These are phyloP conservation scores for Microthlaspi erraticum DNA, from an alignment of 345 rosid species.

Conservation along the genomic window DNA sequence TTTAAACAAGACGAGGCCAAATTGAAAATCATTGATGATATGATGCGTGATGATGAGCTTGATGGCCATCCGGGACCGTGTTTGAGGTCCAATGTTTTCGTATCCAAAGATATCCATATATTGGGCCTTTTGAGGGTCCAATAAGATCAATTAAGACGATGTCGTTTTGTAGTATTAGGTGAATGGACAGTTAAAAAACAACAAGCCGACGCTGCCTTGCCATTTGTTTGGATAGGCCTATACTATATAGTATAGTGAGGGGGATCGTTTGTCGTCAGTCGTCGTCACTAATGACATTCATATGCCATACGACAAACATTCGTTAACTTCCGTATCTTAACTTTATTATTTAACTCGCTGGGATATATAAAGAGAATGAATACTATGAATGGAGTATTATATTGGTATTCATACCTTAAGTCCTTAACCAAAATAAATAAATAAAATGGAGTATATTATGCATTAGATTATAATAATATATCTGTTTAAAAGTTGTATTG, in stretches of 20 bases:
- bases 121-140: too few species aligned
- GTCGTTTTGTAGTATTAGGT: too few species aligned
- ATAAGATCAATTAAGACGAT: too few species aligned
- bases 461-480: conserved; percentile 23
- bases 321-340: background rate
- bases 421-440: too few species aligned
- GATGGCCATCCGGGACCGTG: conserved; percentile 91
- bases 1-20: conserved; percentile 64
- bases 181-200: too few species aligned
- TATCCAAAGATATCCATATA: too few species aligned
- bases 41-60: conserved; percentile 65
- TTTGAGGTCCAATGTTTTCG: too few species aligned
- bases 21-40: conserved; percentile 55
- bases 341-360: background rate
- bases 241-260: too few species aligned
- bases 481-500: conserved; percentile 36
- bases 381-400: background rate
- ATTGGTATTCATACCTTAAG: too few species aligned
- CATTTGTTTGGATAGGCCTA: too few species aligned
- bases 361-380: background rate
- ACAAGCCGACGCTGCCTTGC: background rate
- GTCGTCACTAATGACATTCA: conserved; percentile 42
- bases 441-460: too few species aligned
- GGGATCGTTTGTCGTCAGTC: background rate
- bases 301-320: conserved; percentile 36